A percentile compares a stretch with the other conserved stretches of the same genome.
Evolutionary conservation across 1,139 yeast genomes (phyloP).

Genomic region (Maudiozyma humilis): DNA sequence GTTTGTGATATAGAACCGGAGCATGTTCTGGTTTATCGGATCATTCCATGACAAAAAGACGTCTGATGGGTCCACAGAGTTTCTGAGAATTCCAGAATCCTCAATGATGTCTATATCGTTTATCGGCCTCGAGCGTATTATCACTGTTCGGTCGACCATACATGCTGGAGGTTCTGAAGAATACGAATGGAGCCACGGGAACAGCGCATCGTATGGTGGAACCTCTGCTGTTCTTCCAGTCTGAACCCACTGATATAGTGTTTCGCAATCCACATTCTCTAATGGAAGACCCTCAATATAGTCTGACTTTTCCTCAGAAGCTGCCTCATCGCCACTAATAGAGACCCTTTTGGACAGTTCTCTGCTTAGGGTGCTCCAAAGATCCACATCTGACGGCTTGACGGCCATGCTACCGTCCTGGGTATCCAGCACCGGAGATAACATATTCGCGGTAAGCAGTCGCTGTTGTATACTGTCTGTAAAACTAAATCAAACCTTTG

Average conservation of each 20-base stretch:
- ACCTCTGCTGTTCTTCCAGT: constrained; percentile 32
- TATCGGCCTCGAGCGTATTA: constrained; percentile 38
- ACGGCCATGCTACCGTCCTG: neutral
- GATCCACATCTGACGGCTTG: constrained; percentile 1
- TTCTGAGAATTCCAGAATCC: constrained; percentile 46
- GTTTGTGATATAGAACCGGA: constrained; percentile 3
- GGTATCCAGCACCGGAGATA: constrained; percentile 1
- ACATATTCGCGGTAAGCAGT: neutral
- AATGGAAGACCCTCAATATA: neutral
- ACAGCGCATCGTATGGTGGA: constrained; percentile 62
- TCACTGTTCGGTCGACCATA: constrained; percentile 37
- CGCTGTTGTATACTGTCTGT: neutral
- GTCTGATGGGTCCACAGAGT: constrained; percentile 55
- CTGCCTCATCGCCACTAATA: neutral
- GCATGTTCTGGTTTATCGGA: constrained; percentile 1
- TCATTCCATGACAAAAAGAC: constrained; percentile 39
- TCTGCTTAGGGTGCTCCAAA: neutral
- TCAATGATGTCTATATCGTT: constrained; percentile 25
- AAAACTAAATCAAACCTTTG: too few relatives aligned
- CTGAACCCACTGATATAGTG: neutral
- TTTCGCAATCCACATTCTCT: neutral
- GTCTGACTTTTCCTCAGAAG: neutral
- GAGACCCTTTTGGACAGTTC: neutral
- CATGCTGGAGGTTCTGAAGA: constrained; percentile 16
- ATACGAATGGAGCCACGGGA: constrained; percentile 89